These are phyloP conservation scores for Lipomyces chichibuensis DNA, from an alignment of 805 yeast species.

Conservation along the genomic window DNA sequence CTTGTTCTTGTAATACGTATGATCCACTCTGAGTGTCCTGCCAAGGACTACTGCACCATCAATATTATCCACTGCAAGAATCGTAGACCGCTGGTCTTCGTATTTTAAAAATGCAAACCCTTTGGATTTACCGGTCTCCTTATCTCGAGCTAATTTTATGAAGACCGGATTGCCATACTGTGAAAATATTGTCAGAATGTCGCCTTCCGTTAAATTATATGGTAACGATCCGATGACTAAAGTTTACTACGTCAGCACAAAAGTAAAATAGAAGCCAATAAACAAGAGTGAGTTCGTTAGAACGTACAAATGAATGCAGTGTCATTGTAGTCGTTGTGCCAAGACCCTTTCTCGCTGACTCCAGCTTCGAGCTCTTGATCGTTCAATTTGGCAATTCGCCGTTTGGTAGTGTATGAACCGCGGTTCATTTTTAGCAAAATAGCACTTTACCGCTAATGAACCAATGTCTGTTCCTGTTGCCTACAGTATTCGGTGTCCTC, in stretches of 20 bases:
- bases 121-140: conserved; percentile 62
- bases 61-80: conserved; percentile 85
- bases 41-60: conserved; percentile 67
- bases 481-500: background rate
- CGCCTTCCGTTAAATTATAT: conserved; percentile 67
- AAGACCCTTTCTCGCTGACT: conserved; percentile 66
- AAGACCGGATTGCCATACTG: conserved; percentile 89
- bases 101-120: conserved; percentile 85
- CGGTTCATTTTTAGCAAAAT: background rate
- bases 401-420: conserved; percentile 3
- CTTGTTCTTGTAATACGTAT: conserved; percentile 43
- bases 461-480: background rate
- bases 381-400: conserved; percentile 45
- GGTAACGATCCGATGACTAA: conserved; percentile 69
- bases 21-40: conserved; percentile 64
- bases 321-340: conserved; percentile 86
- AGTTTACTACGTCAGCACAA: background rate
- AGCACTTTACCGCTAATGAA: background rate
- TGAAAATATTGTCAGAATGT: conserved; percentile 74
- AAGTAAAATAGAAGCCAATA: background rate
- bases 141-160: conserved; percentile 68
- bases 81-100: conserved; percentile 76
- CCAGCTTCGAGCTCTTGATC: conserved; percentile 67
- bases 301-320: conserved; percentile 65
- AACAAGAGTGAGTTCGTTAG: background rate